Base-by-base conservation (phyloP, 2,329 filamentous ascomycete genomes). In the Hypoxylon sp. region DNA sequence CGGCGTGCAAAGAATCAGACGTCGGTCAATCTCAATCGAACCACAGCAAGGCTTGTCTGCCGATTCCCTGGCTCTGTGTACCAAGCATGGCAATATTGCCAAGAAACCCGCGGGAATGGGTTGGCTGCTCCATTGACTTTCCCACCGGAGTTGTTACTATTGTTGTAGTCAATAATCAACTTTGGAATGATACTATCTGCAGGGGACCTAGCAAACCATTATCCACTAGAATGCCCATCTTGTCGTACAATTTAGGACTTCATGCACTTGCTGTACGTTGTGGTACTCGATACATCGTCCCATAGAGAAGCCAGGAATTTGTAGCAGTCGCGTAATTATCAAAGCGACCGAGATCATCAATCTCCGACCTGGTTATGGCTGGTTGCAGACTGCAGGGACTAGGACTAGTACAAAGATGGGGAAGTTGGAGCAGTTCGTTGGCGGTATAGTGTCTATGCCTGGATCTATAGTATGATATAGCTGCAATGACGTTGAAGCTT, bases 1-100 rank as follows among this genome's bases (percentile, higher is more conserved):
- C 66, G 69, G 69, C 69, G 69, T 71, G 65, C 56, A 59, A 62
- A 55, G 57, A 68, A 63, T 61, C 17, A 46, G 37, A 50, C 61
- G 58, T 70, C 64, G 68, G 68, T 70, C 60, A 68, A 62, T 6
- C 17, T 53, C 30, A 51, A 37, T 44, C 7, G 20, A 8, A 51
- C 48, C 40, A 53, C 20, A 17, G 54, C 40, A 35, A 54, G n/a
- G 48, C 30, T 58, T 48, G 50, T 46, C 53, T 57, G 33, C 33
- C 48, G 49, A 54, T 55, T 63, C 35, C 60, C 30, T 53, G 35
- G 64, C 40, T 62, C 60, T 46, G 67, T 59, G 25, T 59, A 56
- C 48, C 56, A 61, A 58, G 64, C 53, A 57, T 61, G 61, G 54
- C 56, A 68, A 56, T 65, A 54, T 55, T 49, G 69, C 63, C 63